Evolutionary conservation across 2,329 filamentous ascomycete species (phyloP).

Genomic region (Mariannaea sp.): DNA sequence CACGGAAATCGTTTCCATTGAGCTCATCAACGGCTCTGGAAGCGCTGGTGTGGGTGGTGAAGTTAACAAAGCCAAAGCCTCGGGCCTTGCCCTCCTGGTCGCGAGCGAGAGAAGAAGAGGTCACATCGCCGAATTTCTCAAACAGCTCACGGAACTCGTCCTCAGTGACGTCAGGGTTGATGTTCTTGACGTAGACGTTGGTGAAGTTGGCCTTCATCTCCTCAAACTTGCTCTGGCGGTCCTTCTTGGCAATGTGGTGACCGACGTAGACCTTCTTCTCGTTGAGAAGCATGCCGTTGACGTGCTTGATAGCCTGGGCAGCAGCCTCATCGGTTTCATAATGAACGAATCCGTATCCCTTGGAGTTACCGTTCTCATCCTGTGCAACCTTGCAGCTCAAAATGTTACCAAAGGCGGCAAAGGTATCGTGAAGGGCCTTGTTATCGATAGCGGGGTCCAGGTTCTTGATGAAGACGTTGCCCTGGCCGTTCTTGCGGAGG

Average conservation of each 20-base stretch:
- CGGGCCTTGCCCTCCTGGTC: slow-evolving; percentile 91
- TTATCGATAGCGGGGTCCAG: slow-evolving; percentile 98
- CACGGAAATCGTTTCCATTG: slow-evolving; percentile 89
- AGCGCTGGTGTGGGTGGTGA: slow-evolving; percentile 86
- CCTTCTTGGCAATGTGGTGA: slow-evolving; percentile 99
- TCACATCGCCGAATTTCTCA: slow-evolving; percentile 90
- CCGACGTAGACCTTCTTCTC: slow-evolving; percentile 99
- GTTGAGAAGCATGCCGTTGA: slow-evolving; percentile 99
- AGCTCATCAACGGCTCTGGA: slow-evolving; percentile 86
- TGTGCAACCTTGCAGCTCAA: slow-evolving; percentile 99
- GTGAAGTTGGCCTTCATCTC: slow-evolving; percentile 99
- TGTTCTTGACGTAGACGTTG: slow-evolving; percentile 99
- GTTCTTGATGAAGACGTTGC: slow-evolving; percentile 99
- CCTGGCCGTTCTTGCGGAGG: slow-evolving; percentile 98
- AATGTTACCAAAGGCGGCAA: slow-evolving; percentile 98
- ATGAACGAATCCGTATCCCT: slow-evolving; percentile 99
- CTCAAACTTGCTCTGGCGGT: slow-evolving; percentile 99
- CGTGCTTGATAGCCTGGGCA: slow-evolving; percentile 96
- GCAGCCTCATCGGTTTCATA: slow-evolving; percentile 99
- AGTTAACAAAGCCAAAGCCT: slow-evolving; percentile 97
- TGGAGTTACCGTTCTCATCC: slow-evolving; percentile 95
- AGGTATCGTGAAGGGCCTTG: slow-evolving; percentile 99
- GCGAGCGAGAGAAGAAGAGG: slow-evolving; percentile 90
- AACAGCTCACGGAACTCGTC: slow-evolving; percentile 95
- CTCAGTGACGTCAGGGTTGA: slow-evolving; percentile 80